phyloP scores from a whole-genome alignment of 345 rosid species.

The Turritis glabra region DNA sequence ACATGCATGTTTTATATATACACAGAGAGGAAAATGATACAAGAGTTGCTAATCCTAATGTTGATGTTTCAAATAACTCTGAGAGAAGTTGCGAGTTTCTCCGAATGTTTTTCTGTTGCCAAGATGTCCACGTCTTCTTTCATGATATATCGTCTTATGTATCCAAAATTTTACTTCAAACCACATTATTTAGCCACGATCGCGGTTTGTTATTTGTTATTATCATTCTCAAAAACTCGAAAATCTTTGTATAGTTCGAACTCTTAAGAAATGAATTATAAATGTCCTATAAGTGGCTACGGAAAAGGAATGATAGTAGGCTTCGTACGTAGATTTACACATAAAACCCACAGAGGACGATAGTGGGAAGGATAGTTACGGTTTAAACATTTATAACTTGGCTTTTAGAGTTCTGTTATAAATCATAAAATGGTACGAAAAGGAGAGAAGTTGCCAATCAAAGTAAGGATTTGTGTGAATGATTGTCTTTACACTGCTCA shows the following conservation, averaged over 20 bases:
- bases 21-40: too few species aligned
- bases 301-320: slow-evolving; percentile 29
- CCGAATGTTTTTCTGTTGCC: too few species aligned
- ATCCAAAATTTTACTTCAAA: too few species aligned
- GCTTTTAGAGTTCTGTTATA: slow-evolving; percentile 4
- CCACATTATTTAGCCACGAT: too few species aligned
- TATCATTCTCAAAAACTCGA: not conserved
- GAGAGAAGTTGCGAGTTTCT: too few species aligned
- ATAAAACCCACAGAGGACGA: slow-evolving; percentile 5
- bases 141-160: too few species aligned
- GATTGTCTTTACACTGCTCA: slow-evolving; percentile 47
- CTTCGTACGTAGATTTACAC: slow-evolving; percentile 35
- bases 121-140: too few species aligned
- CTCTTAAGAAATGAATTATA: not conserved
- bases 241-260: not conserved
- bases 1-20: too few species aligned
- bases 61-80: too few species aligned
- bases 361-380: slow-evolving; percentile 42
- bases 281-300: slow-evolving; percentile 9
- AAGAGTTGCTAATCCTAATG: too few species aligned
- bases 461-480: slow-evolving; percentile 47
- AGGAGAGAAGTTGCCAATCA: slow-evolving; percentile 48
- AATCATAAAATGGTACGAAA: slow-evolving; percentile 14
- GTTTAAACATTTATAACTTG: slow-evolving; percentile 4
- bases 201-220: not conserved